A percentile compares a stretch with the other conserved stretches of the same genome.
Evolutionary conservation across 352 stramenopile genomes (phyloP).

Genomic region (Halophytophthora batemanensis): DNA sequence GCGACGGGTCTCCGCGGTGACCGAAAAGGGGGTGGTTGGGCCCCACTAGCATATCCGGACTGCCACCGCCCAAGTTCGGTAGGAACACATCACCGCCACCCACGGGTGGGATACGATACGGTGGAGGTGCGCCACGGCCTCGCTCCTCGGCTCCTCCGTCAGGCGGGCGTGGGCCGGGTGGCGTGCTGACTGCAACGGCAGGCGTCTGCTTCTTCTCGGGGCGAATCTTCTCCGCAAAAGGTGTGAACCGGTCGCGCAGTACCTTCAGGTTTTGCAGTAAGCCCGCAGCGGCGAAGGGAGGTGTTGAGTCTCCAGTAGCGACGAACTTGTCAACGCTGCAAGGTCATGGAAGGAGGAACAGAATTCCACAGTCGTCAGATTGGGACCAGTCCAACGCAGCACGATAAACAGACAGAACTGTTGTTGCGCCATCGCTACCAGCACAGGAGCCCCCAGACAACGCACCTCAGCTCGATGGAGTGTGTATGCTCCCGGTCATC

Average conservation of each 20-base stretch:
- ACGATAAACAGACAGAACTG: neutral
- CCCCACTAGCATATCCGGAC: constrained; percentile 71
- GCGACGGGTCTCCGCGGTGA: constrained; percentile 44
- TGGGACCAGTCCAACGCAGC: neutral
- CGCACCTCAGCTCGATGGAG: constrained; percentile 71
- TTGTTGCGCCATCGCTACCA: neutral
- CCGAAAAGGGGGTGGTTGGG: constrained; percentile 76
- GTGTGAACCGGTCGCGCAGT: constrained; percentile 47
- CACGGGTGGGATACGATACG: constrained; percentile 42
- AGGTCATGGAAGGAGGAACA: neutral
- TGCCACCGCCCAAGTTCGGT: constrained; percentile 49
- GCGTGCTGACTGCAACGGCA: constrained; percentile 3
- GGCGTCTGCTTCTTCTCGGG: constrained; percentile 36
- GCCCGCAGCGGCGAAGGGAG: constrained; percentile 31
- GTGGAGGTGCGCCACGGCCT: constrained; percentile 13
- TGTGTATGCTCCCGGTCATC: constrained; percentile 61
- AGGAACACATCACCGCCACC: constrained; percentile 68
- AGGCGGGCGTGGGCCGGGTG: constrained; percentile 12
- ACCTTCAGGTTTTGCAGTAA: constrained; percentile 45
- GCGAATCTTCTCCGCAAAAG: constrained; percentile 54
- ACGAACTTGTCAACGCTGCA: constrained; percentile 42
- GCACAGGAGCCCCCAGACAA: neutral
- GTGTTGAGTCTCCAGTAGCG: constrained; percentile 10
- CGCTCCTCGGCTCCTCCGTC: constrained; percentile 8
- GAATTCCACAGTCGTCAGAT: neutral